Evolutionary conservation across 768 basidiomycete species (phyloP).

Genomic region (Amyloporia xantha): DNA sequence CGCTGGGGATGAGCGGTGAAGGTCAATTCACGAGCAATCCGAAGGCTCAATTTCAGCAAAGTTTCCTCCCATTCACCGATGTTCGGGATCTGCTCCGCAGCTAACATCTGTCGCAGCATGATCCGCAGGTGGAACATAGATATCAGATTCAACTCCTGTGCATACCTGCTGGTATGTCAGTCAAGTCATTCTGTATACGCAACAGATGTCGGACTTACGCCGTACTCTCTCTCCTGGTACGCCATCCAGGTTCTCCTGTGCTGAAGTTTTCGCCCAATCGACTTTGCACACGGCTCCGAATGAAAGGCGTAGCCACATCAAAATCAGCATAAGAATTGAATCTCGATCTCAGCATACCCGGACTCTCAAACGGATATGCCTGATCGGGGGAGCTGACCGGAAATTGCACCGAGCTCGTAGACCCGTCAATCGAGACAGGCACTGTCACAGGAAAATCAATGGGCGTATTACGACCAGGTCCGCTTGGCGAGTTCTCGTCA

Average conservation of each 20-base stretch:
- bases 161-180: slow-evolving; percentile 45
- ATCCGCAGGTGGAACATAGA: slow-evolving; percentile 87
- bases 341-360: slow-evolving; percentile 50
- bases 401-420: slow-evolving; percentile 73
- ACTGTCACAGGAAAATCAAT: slow-evolving; percentile 51
- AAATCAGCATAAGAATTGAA: slow-evolving; percentile 70
- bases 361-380: slow-evolving; percentile 43
- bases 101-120: slow-evolving; percentile 89
- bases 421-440: slow-evolving; percentile 44
- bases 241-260: slow-evolving; percentile 69
- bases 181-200: not conserved
- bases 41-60: slow-evolving; percentile 72
- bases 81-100: slow-evolving; percentile 75
- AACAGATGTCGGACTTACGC: slow-evolving; percentile 49
- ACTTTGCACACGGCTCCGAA: slow-evolving; percentile 80
- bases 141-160: slow-evolving; percentile 75
- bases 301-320: slow-evolving; percentile 69
- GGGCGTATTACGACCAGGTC: slow-evolving; percentile 41
- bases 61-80: slow-evolving; percentile 84
- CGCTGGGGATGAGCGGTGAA: slow-evolving; percentile 65
- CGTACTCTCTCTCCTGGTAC: slow-evolving; percentile 82
- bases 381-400: slow-evolving; percentile 75
- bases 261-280: slow-evolving; percentile 49
- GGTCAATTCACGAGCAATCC: slow-evolving; percentile 79
- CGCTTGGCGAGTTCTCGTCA: slow-evolving; percentile 37